These are phyloP conservation scores for Nemania sp. DNA, from an alignment of 2,329 filamentous ascomycete genomes.

Conservation along the genomic window DNA sequence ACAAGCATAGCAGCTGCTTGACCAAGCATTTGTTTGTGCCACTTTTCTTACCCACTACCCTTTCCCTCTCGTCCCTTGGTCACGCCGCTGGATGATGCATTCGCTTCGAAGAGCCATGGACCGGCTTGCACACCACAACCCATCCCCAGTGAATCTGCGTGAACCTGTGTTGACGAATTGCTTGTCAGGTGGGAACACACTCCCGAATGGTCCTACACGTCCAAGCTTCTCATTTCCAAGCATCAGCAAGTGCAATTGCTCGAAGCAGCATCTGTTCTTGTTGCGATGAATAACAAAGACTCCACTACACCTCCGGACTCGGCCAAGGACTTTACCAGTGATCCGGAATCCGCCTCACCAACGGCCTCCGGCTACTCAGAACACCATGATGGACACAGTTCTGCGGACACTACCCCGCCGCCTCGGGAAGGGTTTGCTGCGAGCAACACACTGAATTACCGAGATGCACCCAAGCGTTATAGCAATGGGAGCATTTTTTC, in stretches of 20 bases:
- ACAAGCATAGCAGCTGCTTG: conserved; percentile 99
- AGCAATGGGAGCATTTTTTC: conserved; percentile 65
- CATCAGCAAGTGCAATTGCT: conserved; percentile 98
- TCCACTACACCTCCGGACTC: conserved; percentile 66
- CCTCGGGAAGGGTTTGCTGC: conserved; percentile 71
- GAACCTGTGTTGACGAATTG: conserved; percentile 44
- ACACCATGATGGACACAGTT: conserved; percentile 76
- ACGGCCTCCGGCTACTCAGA: conserved; percentile 82
- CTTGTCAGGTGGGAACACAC: conserved; percentile 95
- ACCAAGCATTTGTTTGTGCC: conserved; percentile 99
- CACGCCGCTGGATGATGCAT: conserved; percentile 37
- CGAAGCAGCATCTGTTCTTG: conserved; percentile 93
- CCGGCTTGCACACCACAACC: conserved; percentile 32
- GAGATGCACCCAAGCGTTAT: conserved; percentile 59
- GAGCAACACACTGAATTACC: conserved; percentile 52
- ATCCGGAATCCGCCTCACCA: conserved; percentile 81
- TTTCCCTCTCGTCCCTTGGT: conserved; percentile 41
- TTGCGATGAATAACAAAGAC: conserved; percentile 75
- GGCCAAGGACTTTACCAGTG: conserved; percentile 72
- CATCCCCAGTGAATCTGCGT: conserved; percentile 36
- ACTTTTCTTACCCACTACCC: conserved; percentile 56
- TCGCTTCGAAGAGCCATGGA: conserved; percentile 38
- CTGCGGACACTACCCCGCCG: conserved; percentile 89
- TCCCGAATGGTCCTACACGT: conserved; percentile 95
- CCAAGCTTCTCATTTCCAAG: conserved; percentile 97